Evolutionary conservation across 1,284 basidiomycete genomes (phyloP).

Genomic region (Quambalaria eucalypti): DNA sequence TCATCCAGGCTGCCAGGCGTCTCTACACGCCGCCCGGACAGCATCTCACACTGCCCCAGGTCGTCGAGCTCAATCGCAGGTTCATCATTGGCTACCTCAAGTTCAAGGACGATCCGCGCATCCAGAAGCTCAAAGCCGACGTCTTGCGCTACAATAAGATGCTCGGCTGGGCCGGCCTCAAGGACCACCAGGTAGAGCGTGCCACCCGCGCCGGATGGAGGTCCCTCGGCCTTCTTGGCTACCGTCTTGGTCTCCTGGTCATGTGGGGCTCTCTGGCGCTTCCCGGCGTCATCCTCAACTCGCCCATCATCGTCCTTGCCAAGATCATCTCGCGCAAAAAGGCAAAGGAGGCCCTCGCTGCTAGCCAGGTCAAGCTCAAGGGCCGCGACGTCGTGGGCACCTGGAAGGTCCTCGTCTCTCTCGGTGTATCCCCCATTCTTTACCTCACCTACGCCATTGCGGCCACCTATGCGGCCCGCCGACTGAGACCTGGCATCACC

Average conservation of each 20-base stretch:
- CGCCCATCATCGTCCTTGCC: constrained; percentile 87
- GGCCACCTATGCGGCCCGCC: constrained; percentile 67
- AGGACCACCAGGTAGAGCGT: constrained; percentile 88
- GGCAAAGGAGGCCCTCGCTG: constrained; percentile 93
- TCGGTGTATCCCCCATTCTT: constrained; percentile 78
- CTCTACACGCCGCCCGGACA: constrained; percentile 92
- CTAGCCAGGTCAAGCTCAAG: constrained; percentile 88
- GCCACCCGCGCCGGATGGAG: constrained; percentile 65
- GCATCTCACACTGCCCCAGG: constrained; percentile 85
- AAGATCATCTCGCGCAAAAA: constrained; percentile 80
- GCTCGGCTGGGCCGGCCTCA: constrained; percentile 83
- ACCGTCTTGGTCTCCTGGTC: constrained; percentile 69
- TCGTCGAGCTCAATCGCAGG: constrained; percentile 90
- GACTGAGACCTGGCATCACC: constrained; percentile 33
- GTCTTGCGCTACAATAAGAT: constrained; percentile 91
- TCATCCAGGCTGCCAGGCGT: constrained; percentile 89
- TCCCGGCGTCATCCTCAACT: constrained; percentile 88
- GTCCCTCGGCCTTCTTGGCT: constrained; percentile 71
- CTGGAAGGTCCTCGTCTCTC: constrained; percentile 94
- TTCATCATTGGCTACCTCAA: constrained; percentile 84
- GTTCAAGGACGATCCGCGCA: constrained; percentile 86
- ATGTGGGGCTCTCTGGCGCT: constrained; percentile 81
- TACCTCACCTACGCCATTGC: constrained; percentile 56
- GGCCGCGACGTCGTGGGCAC: constrained; percentile 91
- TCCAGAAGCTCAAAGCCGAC: constrained; percentile 70